A percentile compares a stretch with the other conserved stretches of the same genome.
phyloP scores from a whole-genome alignment of 306 rosid genomes.

The peach (Prunus persica) region Prunus_persica_NCBIv2 NC_034016.1:1818001-1818500 shows the following conservation, averaged over 20 bases:
- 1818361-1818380: slow-evolving; percentile 14
- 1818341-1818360: slow-evolving; percentile 4
- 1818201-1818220: slow-evolving; percentile 96
- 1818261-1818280: slow-evolving; percentile 87
- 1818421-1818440: slow-evolving; percentile 10
- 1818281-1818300: slow-evolving; percentile 97
- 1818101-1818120: not conserved
- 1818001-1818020: slow-evolving; percentile 86
- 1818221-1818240: slow-evolving; percentile 91
- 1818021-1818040: slow-evolving; percentile 85
- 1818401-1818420: not conserved
- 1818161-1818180: slow-evolving; percentile 27
- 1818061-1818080: slow-evolving; percentile 43
- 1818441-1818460: slow-evolving; percentile 46
- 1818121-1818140: not conserved
- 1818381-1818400: not conserved
- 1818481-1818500: slow-evolving; percentile 95
- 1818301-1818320: slow-evolving; percentile 88
- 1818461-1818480: slow-evolving; percentile 95
- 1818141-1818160: not conserved
- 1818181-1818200: slow-evolving; percentile 29
- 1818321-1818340: slow-evolving; percentile 83
- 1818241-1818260: slow-evolving; percentile 86
- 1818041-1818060: slow-evolving; percentile 92
- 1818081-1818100: not conserved